Conservation (phyloP, 2,329 filamentous ascomycete species). For the Scopulariopsis brevicaulis region DNA sequence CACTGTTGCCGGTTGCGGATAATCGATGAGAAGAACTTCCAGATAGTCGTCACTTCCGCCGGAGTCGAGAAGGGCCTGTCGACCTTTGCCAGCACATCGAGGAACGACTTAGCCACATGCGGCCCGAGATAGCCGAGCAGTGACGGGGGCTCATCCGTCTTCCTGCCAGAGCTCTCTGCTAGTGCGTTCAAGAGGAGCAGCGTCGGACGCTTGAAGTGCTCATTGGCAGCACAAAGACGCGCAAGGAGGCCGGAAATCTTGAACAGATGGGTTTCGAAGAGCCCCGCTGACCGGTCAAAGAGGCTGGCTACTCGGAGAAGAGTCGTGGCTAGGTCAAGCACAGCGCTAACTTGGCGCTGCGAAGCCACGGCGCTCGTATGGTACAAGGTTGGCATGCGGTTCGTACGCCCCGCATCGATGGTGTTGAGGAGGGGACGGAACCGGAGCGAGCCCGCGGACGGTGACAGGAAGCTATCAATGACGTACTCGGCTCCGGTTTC, state of each 20-base stretch:
- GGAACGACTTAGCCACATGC: conserved; percentile 71
- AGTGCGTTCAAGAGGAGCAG: conserved; percentile 62
- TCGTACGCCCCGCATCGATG: conserved; percentile 44
- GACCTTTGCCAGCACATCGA: conserved; percentile 65
- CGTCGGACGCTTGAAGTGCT: conserved; percentile 53
- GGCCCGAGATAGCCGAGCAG: conserved; percentile 83
- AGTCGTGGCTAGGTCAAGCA: conserved; percentile 54
- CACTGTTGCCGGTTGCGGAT: conserved; percentile 88
- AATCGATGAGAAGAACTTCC: conserved; percentile 78
- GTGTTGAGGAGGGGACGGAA: conserved; percentile 68
- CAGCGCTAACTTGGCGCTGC: conserved; percentile 49
- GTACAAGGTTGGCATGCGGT: conserved; percentile 42
- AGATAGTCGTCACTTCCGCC: conserved; percentile 56
- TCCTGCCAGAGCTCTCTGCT: conserved; percentile 56
- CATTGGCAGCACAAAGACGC: conserved; percentile 61
- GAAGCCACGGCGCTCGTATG: conserved; percentile 41
- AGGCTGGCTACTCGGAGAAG: conserved; percentile 61
- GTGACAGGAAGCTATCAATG: conserved; percentile 63
- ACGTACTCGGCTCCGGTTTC: conserved; percentile 65
- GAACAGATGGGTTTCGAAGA: conserved; percentile 69
- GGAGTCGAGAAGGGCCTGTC: conserved; percentile 63
- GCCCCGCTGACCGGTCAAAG: conserved; percentile 48
- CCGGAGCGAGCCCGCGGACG: conserved; percentile 56
- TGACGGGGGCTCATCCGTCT: conserved; percentile 71
- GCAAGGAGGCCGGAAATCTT: conserved; percentile 68